These are phyloP conservation scores for Fusarium decemcellulare DNA, from an alignment of 2,329 filamentous ascomycete species.

Conservation along the genomic window DNA sequence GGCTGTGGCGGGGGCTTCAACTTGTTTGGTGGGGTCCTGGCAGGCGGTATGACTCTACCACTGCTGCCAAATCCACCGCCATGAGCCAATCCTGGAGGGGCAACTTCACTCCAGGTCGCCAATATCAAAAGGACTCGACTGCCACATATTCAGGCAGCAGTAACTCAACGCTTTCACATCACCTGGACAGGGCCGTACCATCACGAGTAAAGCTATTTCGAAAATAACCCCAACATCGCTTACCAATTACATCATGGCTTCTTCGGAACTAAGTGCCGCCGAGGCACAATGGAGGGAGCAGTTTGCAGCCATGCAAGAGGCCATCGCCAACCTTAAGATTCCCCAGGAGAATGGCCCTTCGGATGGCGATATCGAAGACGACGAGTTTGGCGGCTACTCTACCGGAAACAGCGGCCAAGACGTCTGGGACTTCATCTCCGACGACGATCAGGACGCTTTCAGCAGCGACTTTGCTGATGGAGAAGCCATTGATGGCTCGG, in stretches of 20 bases:
- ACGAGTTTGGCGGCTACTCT: constrained; percentile 71
- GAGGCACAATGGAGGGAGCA: constrained; percentile 85
- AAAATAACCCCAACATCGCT: not conserved
- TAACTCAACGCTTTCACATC: constrained; percentile 9
- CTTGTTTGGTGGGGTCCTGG: constrained; percentile 30
- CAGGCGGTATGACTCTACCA: constrained; percentile 43
- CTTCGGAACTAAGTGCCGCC: constrained; percentile 54
- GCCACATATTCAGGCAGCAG: constrained; percentile 33
- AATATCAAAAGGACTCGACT: constrained; percentile 29
- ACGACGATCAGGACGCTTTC: constrained; percentile 75
- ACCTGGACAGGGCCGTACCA: constrained; percentile 3
- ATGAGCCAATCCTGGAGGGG: constrained; percentile 35
- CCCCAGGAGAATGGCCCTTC: constrained; percentile 55
- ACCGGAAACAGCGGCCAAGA: constrained; percentile 79
- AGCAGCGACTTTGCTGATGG: constrained; percentile 75
- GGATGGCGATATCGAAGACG: constrained; percentile 70
- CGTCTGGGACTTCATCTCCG: constrained; percentile 93
- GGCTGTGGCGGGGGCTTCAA: constrained; percentile 24
- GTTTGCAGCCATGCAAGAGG: constrained; percentile 87
- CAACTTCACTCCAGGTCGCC: constrained; percentile 20
- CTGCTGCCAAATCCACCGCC: constrained; percentile 22
- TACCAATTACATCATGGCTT: constrained; percentile 50
- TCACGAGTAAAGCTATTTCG: not conserved
- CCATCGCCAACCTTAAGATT: constrained; percentile 80
- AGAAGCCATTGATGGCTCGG: constrained; percentile 47